Evolutionary conservation across 179 eudicot genomes (phyloP).

Genomic region (Camellia oleifera): DNA sequence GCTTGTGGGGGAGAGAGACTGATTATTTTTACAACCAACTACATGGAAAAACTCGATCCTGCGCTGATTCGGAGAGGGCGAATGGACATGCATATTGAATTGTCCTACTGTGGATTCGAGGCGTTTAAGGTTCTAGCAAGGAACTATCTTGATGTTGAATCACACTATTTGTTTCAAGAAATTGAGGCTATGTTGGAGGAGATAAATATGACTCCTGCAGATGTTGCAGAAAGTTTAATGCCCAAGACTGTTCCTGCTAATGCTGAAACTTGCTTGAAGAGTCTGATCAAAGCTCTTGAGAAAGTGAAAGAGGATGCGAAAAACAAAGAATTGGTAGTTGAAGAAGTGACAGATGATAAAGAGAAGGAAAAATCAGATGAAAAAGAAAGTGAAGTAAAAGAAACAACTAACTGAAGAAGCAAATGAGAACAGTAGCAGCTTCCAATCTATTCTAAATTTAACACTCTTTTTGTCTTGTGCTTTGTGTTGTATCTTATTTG

Average conservation of each 20-base stretch:
- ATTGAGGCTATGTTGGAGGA: slow-evolving; percentile 22
- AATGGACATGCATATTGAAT: slow-evolving; percentile 31
- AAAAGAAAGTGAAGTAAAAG: neutral
- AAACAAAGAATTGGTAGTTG: neutral
- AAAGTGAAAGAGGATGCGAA: slow-evolving; percentile 23
- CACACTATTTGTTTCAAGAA: slow-evolving; percentile 16
- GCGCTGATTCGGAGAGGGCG: slow-evolving; percentile 29
- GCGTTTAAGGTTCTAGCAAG: slow-evolving; percentile 14
- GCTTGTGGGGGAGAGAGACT: slow-evolving; percentile 31
- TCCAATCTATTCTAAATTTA: no score
- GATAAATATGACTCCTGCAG: slow-evolving; percentile 25
- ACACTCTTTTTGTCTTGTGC: no score
- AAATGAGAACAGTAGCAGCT: neutral
- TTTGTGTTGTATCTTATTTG: no score
- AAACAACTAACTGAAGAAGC: neutral
- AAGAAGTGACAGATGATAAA: neutral
- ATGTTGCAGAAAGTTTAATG: slow-evolving; percentile 42
- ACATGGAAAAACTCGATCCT: slow-evolving; percentile 21
- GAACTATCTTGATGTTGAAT: slow-evolving; percentile 20
- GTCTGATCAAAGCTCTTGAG: slow-evolving; percentile 35
- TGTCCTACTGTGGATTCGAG: slow-evolving; percentile 21
- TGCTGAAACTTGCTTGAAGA: slow-evolving; percentile 24
- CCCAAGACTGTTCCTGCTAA: slow-evolving; percentile 32
- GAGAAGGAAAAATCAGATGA: neutral
- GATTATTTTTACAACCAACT: slow-evolving; percentile 23